Percentiles rank a stretch among this genome's conserved stretches.
Evolutionary conservation across 2,329 filamentous ascomycete genomes (phyloP).

Genomic region (Gnomoniopsis smithogilvyi): DNA sequence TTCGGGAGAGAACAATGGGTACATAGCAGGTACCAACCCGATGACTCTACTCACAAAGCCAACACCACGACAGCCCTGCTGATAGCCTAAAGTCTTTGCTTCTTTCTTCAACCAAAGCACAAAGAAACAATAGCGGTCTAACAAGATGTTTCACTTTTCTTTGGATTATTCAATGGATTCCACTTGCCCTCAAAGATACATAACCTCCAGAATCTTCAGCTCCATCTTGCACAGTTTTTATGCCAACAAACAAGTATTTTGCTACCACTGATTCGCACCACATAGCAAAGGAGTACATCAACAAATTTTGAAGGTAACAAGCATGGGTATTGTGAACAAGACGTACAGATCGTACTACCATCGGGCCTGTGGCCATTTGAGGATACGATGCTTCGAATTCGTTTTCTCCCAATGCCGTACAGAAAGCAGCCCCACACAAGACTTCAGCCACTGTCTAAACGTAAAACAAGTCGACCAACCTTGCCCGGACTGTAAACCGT

Average conservation of each 20-base stretch:
- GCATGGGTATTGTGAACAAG: neutral
- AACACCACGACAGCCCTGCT: no score
- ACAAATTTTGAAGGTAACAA: neutral
- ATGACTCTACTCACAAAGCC: no score
- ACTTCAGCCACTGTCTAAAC: neutral
- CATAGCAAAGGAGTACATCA: neutral
- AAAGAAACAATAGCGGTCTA: no score
- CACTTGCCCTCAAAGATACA: no score
- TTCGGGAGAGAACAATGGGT: no score
- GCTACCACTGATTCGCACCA: neutral
- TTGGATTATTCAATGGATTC: no score
- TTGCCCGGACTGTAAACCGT: neutral
- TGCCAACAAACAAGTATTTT: neutral
- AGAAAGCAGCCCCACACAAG: neutral
- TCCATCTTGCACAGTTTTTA: neutral
- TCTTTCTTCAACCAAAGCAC: no score
- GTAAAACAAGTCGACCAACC: neutral
- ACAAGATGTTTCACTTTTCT: no score
- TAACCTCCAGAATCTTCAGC: no score
- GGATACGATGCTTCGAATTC: conserved; percentile 1
- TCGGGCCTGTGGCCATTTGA: neutral
- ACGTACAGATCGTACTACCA: neutral
- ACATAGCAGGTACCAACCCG: no score
- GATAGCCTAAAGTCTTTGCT: no score
- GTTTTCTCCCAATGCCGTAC: neutral